Conservation (phyloP, 257 asterid species). For the Knoxia roxburghii region DNA sequence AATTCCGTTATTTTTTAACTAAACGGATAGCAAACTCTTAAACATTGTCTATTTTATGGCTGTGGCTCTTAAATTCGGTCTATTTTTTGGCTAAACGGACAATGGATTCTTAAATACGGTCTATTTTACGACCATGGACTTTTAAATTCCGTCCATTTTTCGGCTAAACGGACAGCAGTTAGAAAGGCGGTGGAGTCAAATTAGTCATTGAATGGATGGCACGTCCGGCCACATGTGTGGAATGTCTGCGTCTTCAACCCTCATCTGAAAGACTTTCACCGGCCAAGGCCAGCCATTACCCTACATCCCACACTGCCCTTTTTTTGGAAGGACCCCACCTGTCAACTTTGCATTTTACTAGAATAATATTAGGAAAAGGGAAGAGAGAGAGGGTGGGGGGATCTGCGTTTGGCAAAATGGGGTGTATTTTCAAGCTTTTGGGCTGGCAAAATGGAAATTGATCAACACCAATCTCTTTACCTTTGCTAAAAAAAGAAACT, state of each 20-base stretch:
- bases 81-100: too few relatives aligned
- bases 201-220: not conserved
- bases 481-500: conserved; percentile 20
- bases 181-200: not conserved
- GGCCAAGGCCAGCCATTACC: conserved; percentile 4
- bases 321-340: conserved; percentile 24
- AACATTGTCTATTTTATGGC: too few relatives aligned
- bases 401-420: not conserved
- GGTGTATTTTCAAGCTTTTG: conserved; percentile 38
- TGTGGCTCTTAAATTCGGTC: too few relatives aligned
- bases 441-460: conserved; percentile 40
- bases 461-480: conserved; percentile 34
- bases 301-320: not conserved
- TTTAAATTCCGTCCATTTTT: too few relatives aligned
- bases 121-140: too few relatives aligned
- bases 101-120: too few relatives aligned
- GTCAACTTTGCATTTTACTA: conserved; percentile 9
- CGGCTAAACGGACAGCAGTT: too few relatives aligned
- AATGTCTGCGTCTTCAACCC: conserved; percentile 2
- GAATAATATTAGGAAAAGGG: conserved; percentile 16
- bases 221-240: not conserved
- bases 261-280: not conserved
- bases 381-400: conserved; percentile 16
- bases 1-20: too few relatives aligned
- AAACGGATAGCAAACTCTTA: too few relatives aligned